Conservation (phyloP, 129 eudicot species). For the Pseudognaphalium luteoalbum region DNA sequence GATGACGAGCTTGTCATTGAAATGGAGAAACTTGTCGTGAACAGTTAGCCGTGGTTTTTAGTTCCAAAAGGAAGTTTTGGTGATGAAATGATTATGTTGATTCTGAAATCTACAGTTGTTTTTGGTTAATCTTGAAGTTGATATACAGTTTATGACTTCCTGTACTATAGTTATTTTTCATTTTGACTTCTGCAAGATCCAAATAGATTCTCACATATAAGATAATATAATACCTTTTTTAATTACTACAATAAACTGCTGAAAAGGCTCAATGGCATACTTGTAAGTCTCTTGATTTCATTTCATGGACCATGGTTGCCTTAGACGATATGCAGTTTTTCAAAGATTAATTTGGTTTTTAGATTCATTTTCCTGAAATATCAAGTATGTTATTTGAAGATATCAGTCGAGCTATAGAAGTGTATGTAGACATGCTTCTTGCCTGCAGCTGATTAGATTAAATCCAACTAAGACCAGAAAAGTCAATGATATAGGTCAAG, state of each 20-base stretch:
- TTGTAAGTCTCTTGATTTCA: not conserved
- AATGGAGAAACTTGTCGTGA: constrained; percentile 59
- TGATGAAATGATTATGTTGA: not conserved
- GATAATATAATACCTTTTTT: not conserved
- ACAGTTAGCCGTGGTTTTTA: constrained; percentile 7
- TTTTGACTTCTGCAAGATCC: not conserved
- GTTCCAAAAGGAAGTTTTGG: not conserved
- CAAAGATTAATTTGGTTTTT: not conserved
- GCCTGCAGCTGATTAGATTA: not conserved
- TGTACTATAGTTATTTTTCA: not conserved
- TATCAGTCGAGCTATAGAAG: not conserved
- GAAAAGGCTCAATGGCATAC: not conserved
- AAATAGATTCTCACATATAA: not conserved
- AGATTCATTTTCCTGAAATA: not conserved
- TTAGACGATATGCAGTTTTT: constrained; percentile 36
- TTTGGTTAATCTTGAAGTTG: constrained; percentile 1
- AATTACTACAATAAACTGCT: not conserved
- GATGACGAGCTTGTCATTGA: constrained; percentile 36
- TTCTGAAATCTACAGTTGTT: not conserved
- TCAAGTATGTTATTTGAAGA: not conserved
- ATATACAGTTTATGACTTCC: not conserved
- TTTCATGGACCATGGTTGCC: not conserved
- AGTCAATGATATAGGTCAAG: not conserved
- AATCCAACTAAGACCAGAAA: not conserved
- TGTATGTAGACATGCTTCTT: not conserved